phyloP scores from a whole-genome alignment of 495 filamentous ascomycete genomes.

The Massariosphaeria phaeospora region DNA sequence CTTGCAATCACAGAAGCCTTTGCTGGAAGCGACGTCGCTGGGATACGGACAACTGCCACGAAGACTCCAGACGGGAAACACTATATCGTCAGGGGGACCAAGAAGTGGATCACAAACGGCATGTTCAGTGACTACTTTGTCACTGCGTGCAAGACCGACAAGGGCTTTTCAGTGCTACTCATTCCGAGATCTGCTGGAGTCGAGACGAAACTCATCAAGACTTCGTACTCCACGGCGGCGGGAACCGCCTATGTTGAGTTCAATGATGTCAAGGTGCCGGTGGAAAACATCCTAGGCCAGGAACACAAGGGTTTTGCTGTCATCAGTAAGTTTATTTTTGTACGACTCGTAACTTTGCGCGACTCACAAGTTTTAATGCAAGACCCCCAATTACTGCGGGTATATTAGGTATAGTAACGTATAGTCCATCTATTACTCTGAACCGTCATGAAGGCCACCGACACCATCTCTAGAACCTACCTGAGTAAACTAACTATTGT shows the following conservation, averaged over 20 bases:
- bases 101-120: constrained; percentile 94
- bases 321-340: too few relatives aligned
- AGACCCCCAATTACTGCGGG: too few relatives aligned
- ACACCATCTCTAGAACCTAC: neutral
- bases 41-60: constrained; percentile 71
- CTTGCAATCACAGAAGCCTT: constrained; percentile 88
- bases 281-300: constrained; percentile 70
- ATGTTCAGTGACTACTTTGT: constrained; percentile 82
- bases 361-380: too few relatives aligned
- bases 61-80: constrained; percentile 79
- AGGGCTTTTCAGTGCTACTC: constrained; percentile 74
- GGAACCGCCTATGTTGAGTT: constrained; percentile 78
- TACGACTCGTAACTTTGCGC: too few relatives aligned
- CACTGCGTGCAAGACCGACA: constrained; percentile 72
- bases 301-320: constrained; percentile 85
- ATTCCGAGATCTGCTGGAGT: constrained; percentile 65
- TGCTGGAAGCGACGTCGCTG: constrained; percentile 77
- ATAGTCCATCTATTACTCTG: too few relatives aligned
- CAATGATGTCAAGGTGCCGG: constrained; percentile 81
- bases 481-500: constrained; percentile 38
- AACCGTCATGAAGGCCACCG: too few relatives aligned
- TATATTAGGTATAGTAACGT: too few relatives aligned
- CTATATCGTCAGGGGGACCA: constrained; percentile 84
- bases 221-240: constrained; percentile 72
- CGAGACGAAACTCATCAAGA: constrained; percentile 80